Percentiles rank a stretch among this genome's conserved stretches.
These are phyloP conservation scores for Linnemannia schmuckeri DNA, from an alignment of 192 early-diverging fungal genomes.

Conservation along the genomic window DNA sequence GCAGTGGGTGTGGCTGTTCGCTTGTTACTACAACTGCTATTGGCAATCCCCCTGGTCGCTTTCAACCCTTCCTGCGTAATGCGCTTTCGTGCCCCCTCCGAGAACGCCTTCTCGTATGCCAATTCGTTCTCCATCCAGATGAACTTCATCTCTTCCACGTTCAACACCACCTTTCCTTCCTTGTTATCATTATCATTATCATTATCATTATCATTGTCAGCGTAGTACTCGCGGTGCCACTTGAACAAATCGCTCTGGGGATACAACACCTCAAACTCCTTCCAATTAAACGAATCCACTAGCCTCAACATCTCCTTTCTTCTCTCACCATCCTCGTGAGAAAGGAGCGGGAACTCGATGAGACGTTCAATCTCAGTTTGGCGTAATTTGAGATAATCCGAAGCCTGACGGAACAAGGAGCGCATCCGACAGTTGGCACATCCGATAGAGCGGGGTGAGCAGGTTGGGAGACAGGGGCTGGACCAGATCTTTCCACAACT, in stretches of 20 bases:
- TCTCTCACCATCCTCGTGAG: background rate
- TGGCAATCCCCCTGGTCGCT: background rate
- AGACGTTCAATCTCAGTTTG: conserved; percentile 20
- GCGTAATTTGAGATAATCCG: conserved; percentile 26
- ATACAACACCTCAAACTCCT: conserved; percentile 27
- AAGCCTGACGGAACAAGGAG: conserved; percentile 11
- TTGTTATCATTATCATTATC: background rate
- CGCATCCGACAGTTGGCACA: conserved; percentile 48
- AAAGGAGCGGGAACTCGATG: conserved; percentile 15
- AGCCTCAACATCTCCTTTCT: background rate
- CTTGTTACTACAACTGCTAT: background rate
- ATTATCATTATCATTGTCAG: background rate
- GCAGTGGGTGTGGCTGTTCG: background rate
- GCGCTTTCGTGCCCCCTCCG: conserved; percentile 17
- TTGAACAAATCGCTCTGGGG: conserved; percentile 21
- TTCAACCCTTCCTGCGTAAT: conserved; percentile 10
- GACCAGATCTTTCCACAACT: conserved; percentile 25
- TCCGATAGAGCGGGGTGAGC: background rate
- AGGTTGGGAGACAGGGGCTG: conserved; percentile 6
- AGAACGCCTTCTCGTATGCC: conserved; percentile 17
- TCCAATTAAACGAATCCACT: conserved; percentile 39
- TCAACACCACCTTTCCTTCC: background rate
- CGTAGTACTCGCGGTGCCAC: conserved; percentile 19
- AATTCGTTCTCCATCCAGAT: conserved; percentile 35
- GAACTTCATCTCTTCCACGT: conserved; percentile 15